A percentile compares a stretch with the other conserved stretches of the same genome.
These are phyloP conservation scores for Parachaetomium inaequale DNA, from an alignment of 495 filamentous ascomycete species.

Conservation along the genomic window DNA sequence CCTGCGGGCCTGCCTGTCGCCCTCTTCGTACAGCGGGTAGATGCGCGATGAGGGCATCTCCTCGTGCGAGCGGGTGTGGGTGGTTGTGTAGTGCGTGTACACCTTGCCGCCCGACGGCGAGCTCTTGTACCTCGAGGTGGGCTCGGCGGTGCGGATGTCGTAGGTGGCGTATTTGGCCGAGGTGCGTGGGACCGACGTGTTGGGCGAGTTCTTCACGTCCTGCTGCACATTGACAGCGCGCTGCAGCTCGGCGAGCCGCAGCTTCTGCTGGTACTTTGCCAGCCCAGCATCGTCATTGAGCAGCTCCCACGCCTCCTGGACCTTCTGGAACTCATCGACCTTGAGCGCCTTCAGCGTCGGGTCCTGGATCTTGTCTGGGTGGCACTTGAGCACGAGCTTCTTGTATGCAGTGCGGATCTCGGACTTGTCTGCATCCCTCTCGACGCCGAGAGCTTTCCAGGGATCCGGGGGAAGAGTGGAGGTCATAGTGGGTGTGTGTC, in stretches of 20 bases:
- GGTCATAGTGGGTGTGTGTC: slow-evolving; percentile 52
- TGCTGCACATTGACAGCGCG: slow-evolving; percentile 21
- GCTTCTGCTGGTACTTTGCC: slow-evolving; percentile 71
- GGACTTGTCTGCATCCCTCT: slow-evolving; percentile 66
- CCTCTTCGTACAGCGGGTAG: slow-evolving; percentile 31
- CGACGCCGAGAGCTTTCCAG: slow-evolving; percentile 75
- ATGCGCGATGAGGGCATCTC: slow-evolving; percentile 32
- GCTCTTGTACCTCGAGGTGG: slow-evolving; percentile 32
- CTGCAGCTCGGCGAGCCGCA: slow-evolving; percentile 54
- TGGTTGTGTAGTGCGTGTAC: slow-evolving; percentile 33
- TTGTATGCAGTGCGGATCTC: slow-evolving; percentile 80
- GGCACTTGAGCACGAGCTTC: slow-evolving; percentile 88
- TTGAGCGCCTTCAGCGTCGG: slow-evolving; percentile 65
- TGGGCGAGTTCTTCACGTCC: slow-evolving; percentile 35
- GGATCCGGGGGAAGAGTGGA: slow-evolving; percentile 69
- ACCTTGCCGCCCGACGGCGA: slow-evolving; percentile 33
- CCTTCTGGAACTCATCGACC: slow-evolving; percentile 82
- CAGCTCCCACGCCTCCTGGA: slow-evolving; percentile 90
- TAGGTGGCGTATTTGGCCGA: slow-evolving; percentile 24
- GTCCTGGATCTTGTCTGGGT: slow-evolving; percentile 88
- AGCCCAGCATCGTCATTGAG: slow-evolving; percentile 74
- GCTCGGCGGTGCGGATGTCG: slow-evolving; percentile 36
- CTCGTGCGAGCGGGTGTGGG: slow-evolving; percentile 42
- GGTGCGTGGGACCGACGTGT: slow-evolving; percentile 36
- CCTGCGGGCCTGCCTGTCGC: slow-evolving; percentile 36